Conservation (phyloP, 176 grass and related monocot genomes). For the Oropetium thomaeum region DNA sequence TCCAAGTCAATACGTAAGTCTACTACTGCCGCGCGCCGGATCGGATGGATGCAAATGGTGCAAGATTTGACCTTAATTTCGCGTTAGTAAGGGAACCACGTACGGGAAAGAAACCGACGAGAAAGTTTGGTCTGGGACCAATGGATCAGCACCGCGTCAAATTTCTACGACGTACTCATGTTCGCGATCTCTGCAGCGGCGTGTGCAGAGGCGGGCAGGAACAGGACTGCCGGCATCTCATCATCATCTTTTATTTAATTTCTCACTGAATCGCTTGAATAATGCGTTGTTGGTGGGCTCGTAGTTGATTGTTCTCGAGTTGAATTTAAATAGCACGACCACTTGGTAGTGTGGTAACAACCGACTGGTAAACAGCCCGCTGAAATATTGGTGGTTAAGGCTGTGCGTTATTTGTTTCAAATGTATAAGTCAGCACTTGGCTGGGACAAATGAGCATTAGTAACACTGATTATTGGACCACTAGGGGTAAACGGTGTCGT, state of each 20-base stretch:
- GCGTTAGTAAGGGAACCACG: too few species aligned
- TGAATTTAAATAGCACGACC: too few species aligned
- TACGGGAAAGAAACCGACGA: neutral
- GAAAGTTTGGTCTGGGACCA: slow-evolving; percentile 7
- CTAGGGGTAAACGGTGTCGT: neutral
- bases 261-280: neutral
- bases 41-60: neutral
- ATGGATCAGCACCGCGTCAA: neutral
- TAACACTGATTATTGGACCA: neutral
- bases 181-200: neutral
- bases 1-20: slow-evolving; percentile 34
- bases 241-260: neutral
- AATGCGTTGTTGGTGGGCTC: neutral
- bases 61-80: neutral
- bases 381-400: too few species aligned
- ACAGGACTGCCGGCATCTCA: neutral
- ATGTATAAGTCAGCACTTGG: too few species aligned
- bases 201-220: neutral
- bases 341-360: too few species aligned
- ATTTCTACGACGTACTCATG: neutral
- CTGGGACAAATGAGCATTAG: neutral
- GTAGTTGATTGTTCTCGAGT: neutral
- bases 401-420: too few species aligned
- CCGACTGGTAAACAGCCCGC: too few species aligned
- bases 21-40: too few species aligned